A percentile compares a stretch with the other conserved stretches of the same genome.
phyloP scores from a whole-genome alignment of 768 basidiomycete species.

The Amanita brunnescens region DNA sequence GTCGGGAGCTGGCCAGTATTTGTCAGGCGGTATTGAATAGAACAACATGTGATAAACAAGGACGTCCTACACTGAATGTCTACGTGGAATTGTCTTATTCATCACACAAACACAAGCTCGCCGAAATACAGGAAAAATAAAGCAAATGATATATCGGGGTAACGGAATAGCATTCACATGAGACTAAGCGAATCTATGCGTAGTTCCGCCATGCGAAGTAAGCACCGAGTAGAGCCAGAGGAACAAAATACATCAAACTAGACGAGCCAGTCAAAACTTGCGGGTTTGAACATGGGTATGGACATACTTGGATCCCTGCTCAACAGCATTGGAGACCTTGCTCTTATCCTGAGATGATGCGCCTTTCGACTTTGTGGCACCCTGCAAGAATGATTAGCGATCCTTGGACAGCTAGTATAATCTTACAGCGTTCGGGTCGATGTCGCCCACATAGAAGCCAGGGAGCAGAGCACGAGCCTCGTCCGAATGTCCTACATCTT shows the following conservation, averaged over 20 bases:
- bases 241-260: constrained; percentile 79
- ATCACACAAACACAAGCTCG: not conserved
- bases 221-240: constrained; percentile 67
- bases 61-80: no score
- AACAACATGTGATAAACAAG: no score
- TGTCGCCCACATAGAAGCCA: constrained; percentile 73
- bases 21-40: no score
- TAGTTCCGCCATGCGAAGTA: constrained; percentile 89
- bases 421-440: constrained; percentile 61
- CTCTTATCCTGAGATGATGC: constrained; percentile 32
- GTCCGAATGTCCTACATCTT: constrained; percentile 98
- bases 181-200: constrained; percentile 22
- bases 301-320: constrained; percentile 62
- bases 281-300: constrained; percentile 4
- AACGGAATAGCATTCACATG: not conserved
- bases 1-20: no score
- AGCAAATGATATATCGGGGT: not conserved
- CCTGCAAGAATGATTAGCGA: constrained; percentile 24
- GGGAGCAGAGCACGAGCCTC: constrained; percentile 86
- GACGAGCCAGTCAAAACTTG: constrained; percentile 5
- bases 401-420: constrained; percentile 6
- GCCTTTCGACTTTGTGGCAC: constrained; percentile 43
- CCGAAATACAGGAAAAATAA: not conserved
- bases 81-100: not conserved
- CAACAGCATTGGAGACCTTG: constrained; percentile 42